Percentiles rank a stretch among this genome's conserved stretches.
phyloP scores from a whole-genome alignment of 129 eudicot species.

The Pulicaria dysenterica region DNA sequence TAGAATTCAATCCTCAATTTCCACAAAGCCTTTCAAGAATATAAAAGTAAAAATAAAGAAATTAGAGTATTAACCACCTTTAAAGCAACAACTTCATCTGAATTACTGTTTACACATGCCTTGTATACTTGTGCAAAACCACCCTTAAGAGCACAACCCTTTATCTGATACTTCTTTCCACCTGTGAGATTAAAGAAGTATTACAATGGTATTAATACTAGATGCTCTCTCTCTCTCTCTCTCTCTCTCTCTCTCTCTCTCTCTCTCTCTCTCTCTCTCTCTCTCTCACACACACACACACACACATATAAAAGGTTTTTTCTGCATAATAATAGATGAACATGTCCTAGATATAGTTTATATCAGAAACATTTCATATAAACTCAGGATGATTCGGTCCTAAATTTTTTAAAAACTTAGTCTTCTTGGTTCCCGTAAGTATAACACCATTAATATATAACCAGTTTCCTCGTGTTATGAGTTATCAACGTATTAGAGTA shows the following conservation, averaged over 20 bases:
- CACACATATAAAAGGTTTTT: too few species aligned
- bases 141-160: slow-evolving; percentile 94
- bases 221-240: background rate
- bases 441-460: too few species aligned
- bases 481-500: too few species aligned
- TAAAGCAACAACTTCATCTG: slow-evolving; percentile 78
- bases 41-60: background rate
- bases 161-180: slow-evolving; percentile 75
- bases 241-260: too few species aligned
- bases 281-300: too few species aligned
- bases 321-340: too few species aligned
- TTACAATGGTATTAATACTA: background rate
- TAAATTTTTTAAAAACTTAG: too few species aligned
- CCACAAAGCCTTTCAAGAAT: background rate
- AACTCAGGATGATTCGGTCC: too few species aligned
- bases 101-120: slow-evolving; percentile 58
- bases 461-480: too few species aligned
- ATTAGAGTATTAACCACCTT: slow-evolving; percentile 53
- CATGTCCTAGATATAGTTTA: background rate
- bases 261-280: too few species aligned
- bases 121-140: slow-evolving; percentile 97
- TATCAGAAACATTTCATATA: slow-evolving; percentile 1
- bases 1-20: slow-evolving; percentile 9
- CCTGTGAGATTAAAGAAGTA: slow-evolving; percentile 41
- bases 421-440: too few species aligned